Percentiles rank a stretch among this genome's conserved stretches.
Conservation (phyloP, 164 flowering plant genomes). For the Cinnamomum chago region DNA sequence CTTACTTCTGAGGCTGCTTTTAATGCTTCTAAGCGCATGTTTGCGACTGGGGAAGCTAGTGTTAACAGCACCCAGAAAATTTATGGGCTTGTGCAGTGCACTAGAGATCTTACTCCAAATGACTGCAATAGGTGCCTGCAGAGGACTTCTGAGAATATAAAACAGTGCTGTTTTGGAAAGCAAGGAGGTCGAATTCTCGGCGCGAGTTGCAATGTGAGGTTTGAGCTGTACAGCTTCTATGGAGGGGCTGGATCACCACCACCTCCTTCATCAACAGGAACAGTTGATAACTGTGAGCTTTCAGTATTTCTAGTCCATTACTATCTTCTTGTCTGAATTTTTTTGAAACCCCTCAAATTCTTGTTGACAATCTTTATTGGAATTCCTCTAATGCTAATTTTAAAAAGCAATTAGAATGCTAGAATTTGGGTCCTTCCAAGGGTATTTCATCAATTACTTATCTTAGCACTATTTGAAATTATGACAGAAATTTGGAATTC, state of each 20-base stretch:
- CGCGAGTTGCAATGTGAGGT: slow-evolving; percentile 31
- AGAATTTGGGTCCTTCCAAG: background rate
- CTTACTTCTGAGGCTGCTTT: background rate
- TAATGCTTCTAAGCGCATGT: background rate
- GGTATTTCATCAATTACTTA: background rate
- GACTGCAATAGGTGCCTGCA: slow-evolving; percentile 29
- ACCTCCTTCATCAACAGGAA: background rate
- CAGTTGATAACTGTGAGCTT: background rate
- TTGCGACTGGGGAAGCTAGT: background rate
- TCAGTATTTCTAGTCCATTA: background rate
- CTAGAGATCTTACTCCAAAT: slow-evolving; percentile 22
- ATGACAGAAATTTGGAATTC: too few relatives aligned
- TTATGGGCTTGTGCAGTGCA: slow-evolving; percentile 37
- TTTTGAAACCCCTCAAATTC: background rate
- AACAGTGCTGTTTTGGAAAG: slow-evolving; percentile 14
- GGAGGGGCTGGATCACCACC: background rate
- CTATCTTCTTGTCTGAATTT: background rate
- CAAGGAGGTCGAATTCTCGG: slow-evolving; percentile 25
- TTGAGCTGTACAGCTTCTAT: slow-evolving; percentile 26
- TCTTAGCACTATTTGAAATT: too few relatives aligned
- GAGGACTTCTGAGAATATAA: background rate
- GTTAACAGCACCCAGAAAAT: background rate
- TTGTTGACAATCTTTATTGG: background rate
- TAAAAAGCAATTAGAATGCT: background rate
- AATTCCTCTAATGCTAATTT: background rate